Conservation (phyloP, 2,329 filamentous ascomycete genomes). For the Trichoderma simmonsii region DNA sequence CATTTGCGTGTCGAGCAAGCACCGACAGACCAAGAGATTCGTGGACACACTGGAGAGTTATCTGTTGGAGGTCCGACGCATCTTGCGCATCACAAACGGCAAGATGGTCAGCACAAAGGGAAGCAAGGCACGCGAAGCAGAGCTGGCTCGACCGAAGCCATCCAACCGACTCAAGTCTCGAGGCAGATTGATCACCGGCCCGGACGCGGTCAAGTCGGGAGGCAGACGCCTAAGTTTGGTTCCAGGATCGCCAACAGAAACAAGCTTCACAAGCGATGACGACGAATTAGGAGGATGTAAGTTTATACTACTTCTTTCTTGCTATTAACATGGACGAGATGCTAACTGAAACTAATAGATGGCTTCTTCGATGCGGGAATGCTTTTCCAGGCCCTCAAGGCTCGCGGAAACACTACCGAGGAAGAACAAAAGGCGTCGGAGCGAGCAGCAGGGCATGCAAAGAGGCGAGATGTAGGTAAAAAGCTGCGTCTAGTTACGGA, state of each 20-base stretch:
- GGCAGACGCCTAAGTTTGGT: conserved; percentile 40
- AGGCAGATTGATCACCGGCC: conserved; percentile 66
- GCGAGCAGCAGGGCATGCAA: conserved; percentile 55
- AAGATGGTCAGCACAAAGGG: conserved; percentile 42
- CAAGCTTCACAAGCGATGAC: conserved; percentile 71
- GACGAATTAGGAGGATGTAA: conserved; percentile 92
- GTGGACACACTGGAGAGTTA: conserved; percentile 89
- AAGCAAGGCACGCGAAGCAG: conserved; percentile 54
- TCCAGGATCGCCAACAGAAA: conserved; percentile 61
- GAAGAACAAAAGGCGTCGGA: conserved; percentile 54
- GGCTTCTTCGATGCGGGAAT: conserved; percentile 98
- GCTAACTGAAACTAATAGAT: conserved; percentile 56
- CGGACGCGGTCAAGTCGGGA: conserved; percentile 42
- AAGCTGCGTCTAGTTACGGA: conserved; percentile 52
- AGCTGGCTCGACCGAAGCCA: conserved; percentile 38
- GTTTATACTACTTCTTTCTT: too few species aligned
- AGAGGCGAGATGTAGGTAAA: conserved; percentile 69
- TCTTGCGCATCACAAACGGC: conserved; percentile 66
- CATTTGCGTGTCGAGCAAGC: conserved; percentile 90
- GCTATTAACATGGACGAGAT: background rate
- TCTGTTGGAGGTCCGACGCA: conserved; percentile 81
- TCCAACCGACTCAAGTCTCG: conserved; percentile 61
- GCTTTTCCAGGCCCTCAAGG: conserved; percentile 83
- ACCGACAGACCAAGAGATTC: conserved; percentile 87
- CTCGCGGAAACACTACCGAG: conserved; percentile 56